These are phyloP conservation scores for Mollisia scopiformis DNA, from an alignment of 2,329 filamentous ascomycete species.

Conservation along the genomic window DNA sequence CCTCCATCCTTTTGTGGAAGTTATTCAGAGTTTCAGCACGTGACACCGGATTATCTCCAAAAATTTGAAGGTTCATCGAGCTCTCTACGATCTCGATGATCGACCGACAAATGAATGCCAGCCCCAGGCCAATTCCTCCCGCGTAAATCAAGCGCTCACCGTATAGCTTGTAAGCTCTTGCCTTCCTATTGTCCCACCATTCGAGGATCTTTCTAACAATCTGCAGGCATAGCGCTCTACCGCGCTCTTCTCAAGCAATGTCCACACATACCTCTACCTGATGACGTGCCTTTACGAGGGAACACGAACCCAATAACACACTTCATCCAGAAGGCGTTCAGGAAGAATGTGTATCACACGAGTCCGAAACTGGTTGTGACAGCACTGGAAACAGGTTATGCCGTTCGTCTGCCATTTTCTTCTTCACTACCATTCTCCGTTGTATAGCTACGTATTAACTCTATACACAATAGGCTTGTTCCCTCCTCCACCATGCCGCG, in stretches of 20 bases:
- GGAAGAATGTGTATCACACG: conserved; percentile 57
- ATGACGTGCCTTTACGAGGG: conserved; percentile 43
- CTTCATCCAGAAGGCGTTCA: conserved; percentile 65
- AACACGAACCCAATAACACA: conserved; percentile 51
- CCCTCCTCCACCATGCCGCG: conserved; percentile 31
- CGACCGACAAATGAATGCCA: conserved; percentile 44
- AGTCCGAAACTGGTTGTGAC: conserved; percentile 63
- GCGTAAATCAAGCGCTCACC: conserved; percentile 50
- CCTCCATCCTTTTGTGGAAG: neutral
- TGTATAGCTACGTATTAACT: neutral
- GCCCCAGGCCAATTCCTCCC: conserved; percentile 45
- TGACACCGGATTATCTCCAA: neutral
- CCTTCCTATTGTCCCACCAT: neutral
- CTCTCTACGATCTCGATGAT: neutral
- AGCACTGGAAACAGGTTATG: conserved; percentile 70
- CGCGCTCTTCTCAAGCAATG: conserved; percentile 67
- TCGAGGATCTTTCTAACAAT: neutral
- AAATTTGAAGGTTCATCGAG: neutral
- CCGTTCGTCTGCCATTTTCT: conserved; percentile 42
- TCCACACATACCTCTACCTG: conserved; percentile 53
- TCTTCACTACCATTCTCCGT: neutral
- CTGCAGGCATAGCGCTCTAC: conserved; percentile 69
- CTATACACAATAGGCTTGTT: conserved; percentile 24
- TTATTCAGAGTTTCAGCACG: no score
- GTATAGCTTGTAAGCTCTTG: conserved; percentile 49